phyloP scores from a whole-genome alignment of 257 asterid species.

The Nicotiana tomentosiformis region DNA sequence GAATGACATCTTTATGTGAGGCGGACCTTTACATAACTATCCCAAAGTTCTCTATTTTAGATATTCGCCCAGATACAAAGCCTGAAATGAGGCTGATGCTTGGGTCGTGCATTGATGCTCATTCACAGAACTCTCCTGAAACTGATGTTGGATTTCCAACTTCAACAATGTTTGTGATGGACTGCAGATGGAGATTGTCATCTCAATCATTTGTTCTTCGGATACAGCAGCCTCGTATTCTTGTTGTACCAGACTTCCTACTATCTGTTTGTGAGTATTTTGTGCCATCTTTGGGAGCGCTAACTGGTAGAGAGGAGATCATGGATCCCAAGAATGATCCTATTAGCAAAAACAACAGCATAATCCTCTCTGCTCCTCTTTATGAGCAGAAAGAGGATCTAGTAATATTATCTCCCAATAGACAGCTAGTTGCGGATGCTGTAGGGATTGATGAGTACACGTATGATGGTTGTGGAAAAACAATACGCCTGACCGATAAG shows the following conservation, averaged over 20 bases:
- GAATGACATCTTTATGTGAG: conserved; percentile 96
- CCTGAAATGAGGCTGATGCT: conserved; percentile 99
- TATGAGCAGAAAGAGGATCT: conserved; percentile 74
- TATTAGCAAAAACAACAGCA: conserved; percentile 54
- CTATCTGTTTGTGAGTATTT: conserved; percentile 88
- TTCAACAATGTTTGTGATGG: conserved; percentile 97
- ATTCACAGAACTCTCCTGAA: conserved; percentile 62
- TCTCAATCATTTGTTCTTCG: conserved; percentile 92
- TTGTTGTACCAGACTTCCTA: conserved; percentile 92
- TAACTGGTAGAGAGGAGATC: conserved; percentile 96
- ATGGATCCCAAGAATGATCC: conserved; percentile 94
- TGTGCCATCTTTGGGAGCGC: conserved; percentile 88
- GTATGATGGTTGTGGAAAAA: conserved; percentile 95
- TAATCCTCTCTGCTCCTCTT: conserved; percentile 53
- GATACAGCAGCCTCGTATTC: conserved; percentile 93
- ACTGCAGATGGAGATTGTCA: conserved; percentile 89
- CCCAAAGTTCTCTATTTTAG: conserved; percentile 83
- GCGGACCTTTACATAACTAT: conserved; percentile 83
- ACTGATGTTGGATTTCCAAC: conserved; percentile 45
- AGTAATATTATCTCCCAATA: conserved; percentile 66
- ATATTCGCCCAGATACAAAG: conserved; percentile 83
- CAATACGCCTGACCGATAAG: conserved; percentile 55
- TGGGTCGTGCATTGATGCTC: conserved; percentile 80
- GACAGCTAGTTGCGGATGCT: conserved; percentile 80
- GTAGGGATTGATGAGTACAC: conserved; percentile 73